phyloP scores from a whole-genome alignment of 2,329 filamentous ascomycete genomes.

The Talaromyces sp. region DNA sequence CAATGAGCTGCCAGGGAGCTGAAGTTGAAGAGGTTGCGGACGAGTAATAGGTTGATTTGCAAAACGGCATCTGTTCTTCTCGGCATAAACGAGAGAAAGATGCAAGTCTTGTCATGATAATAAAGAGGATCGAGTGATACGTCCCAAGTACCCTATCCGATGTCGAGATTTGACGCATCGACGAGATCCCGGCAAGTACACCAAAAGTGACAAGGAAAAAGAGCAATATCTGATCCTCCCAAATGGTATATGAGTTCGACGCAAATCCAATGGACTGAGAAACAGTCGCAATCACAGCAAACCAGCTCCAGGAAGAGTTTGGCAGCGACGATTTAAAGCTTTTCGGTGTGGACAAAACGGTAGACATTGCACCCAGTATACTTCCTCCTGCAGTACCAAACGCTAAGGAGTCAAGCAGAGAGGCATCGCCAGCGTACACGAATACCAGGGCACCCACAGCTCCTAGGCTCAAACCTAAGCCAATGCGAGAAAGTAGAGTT shows the following conservation, averaged over 20 bases:
- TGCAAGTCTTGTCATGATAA: constrained; percentile 71
- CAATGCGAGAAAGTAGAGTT: constrained; percentile 42
- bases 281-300: constrained; percentile 74
- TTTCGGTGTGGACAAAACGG: constrained; percentile 35
- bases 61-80: constrained; percentile 98
- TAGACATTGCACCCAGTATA: constrained; percentile 39
- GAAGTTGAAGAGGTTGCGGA: constrained; percentile 90
- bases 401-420: constrained; percentile 28
- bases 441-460: constrained; percentile 24
- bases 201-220: constrained; percentile 91
- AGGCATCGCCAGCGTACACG: constrained; percentile 22
- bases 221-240: constrained; percentile 91
- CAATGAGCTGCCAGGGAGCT: constrained; percentile 77
- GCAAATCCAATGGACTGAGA: constrained; percentile 90
- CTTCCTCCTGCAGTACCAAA: constrained; percentile 42
- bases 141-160: constrained; percentile 70
- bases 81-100: constrained; percentile 90
- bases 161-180: constrained; percentile 64
- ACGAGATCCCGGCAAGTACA: constrained; percentile 66
- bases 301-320: constrained; percentile 80
- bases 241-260: constrained; percentile 97
- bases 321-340: constrained; percentile 56
- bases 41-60: constrained; percentile 90
- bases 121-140: constrained; percentile 81
- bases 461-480: constrained; percentile 46